A percentile compares a stretch with the other conserved stretches of the same genome.
Conservation (phyloP, 1,139 yeast genomes). For the Pichia sp. region DNA sequence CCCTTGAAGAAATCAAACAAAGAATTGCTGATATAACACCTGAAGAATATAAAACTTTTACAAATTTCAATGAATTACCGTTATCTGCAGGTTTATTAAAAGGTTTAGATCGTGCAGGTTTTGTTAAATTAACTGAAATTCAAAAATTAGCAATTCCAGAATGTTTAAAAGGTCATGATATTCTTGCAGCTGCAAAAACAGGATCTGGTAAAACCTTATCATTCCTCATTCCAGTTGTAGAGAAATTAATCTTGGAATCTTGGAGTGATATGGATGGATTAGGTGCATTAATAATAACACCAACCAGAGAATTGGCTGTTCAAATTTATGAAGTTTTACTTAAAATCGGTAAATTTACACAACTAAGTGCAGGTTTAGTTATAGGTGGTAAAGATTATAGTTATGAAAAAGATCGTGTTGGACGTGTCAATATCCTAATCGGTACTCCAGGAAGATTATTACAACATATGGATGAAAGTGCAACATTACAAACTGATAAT, state of each 20-base stretch:
- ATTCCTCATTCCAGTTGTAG: conserved; percentile 79
- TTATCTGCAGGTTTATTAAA: conserved; percentile 56
- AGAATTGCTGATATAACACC: conserved; percentile 49
- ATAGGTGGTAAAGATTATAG: conserved; percentile 95
- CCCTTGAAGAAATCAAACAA: conserved; percentile 40
- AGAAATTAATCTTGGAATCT: conserved; percentile 58
- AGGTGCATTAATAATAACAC: conserved; percentile 87
- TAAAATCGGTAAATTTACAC: conserved; percentile 73
- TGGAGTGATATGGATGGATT: conserved; percentile 90
- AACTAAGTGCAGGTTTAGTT: conserved; percentile 88
- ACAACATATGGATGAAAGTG: conserved; percentile 93
- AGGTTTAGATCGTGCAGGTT: conserved; percentile 71
- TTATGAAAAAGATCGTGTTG: conserved; percentile 79
- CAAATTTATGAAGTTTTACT: conserved; percentile 88
- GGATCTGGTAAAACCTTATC: conserved; percentile 97
- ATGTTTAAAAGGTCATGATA: conserved; percentile 74
- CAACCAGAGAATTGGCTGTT: conserved; percentile 90
- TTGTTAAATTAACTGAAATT: conserved; percentile 74
- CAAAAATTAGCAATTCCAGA: conserved; percentile 75
- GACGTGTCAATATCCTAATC: conserved; percentile 76
- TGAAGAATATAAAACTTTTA: conserved; percentile 19
- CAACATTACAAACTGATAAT: conserved; percentile 74
- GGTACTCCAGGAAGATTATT: conserved; percentile 96
- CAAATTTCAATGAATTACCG: conserved; percentile 57
- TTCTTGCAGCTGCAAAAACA: conserved; percentile 90